Evolutionary conservation across 2,329 filamentous ascomycete species (phyloP).

Genomic region (Arthrobotrys musiformis): DNA sequence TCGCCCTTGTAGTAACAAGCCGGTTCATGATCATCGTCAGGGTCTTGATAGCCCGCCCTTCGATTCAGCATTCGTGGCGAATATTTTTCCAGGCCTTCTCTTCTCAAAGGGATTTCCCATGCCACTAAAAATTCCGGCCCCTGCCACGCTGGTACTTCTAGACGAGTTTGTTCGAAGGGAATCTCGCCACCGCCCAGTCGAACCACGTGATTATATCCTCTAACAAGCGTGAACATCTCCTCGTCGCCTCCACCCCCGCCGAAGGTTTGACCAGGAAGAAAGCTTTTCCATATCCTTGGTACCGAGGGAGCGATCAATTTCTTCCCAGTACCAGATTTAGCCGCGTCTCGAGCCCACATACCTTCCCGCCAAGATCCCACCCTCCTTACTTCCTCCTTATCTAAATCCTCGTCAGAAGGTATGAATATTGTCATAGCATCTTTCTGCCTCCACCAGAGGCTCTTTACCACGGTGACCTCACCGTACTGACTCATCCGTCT

Average conservation of each 20-base stretch:
- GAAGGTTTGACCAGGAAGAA: conserved; percentile 24
- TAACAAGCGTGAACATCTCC: conserved; percentile 49
- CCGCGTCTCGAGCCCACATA: neutral
- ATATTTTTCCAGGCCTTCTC: conserved; percentile 26
- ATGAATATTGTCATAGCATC: conserved; percentile 18
- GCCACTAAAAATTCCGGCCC: conserved; percentile 37
- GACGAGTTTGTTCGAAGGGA: neutral
- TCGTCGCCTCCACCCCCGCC: conserved; percentile 24
- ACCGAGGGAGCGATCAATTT: conserved; percentile 24
- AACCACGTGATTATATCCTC: conserved; percentile 33
- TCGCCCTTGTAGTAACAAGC: neutral
- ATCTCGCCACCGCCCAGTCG: neutral
- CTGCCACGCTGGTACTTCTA: conserved; percentile 11
- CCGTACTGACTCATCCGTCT: conserved; percentile 1
- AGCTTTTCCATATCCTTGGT: conserved; percentile 45
- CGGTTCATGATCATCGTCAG: neutral
- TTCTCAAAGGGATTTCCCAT: conserved; percentile 44
- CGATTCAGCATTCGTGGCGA: conserved; percentile 9
- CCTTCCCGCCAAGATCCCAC: neutral
- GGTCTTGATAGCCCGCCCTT: neutral
- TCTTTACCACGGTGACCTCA: conserved; percentile 11
- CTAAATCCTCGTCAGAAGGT: neutral
- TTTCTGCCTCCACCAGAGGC: conserved; percentile 31
- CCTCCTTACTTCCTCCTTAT: neutral
- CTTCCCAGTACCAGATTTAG: neutral